phyloP scores from a whole-genome alignment of 2,329 filamentous ascomycete species.

The Dothideomycetes sp. region DNA sequence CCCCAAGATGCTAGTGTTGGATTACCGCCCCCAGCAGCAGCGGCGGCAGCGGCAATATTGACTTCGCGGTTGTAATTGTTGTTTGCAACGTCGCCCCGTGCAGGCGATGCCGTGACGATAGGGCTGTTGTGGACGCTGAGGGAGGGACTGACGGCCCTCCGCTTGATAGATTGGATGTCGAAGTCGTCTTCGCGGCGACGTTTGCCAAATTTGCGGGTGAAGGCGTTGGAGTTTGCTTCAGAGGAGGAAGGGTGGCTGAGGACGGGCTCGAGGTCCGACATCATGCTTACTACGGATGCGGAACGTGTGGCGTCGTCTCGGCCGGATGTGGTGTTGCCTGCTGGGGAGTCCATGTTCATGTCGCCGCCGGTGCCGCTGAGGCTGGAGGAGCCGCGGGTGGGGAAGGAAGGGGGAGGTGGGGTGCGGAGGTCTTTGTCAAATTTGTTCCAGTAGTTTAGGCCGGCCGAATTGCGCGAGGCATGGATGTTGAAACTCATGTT shows the following conservation, averaged over 20 bases:
- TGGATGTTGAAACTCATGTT: constrained; percentile 67
- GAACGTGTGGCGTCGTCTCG: constrained; percentile 1
- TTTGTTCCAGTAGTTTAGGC: constrained; percentile 66
- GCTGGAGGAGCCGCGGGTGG: constrained; percentile 26
- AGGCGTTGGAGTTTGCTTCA: neutral
- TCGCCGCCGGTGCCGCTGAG: constrained; percentile 50
- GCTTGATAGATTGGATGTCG: constrained; percentile 78
- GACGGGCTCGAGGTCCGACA: neutral
- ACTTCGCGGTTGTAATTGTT: neutral
- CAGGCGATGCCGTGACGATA: constrained; percentile 66
- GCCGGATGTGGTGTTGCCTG: neutral
- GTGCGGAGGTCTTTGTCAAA: constrained; percentile 57
- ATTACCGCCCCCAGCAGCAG: neutral
- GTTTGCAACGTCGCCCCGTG: constrained; percentile 23
- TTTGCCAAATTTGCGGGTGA: constrained; percentile 40
- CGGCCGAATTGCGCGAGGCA: constrained; percentile 59
- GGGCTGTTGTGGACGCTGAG: constrained; percentile 88
- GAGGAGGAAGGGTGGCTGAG: neutral
- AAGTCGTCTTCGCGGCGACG: constrained; percentile 86
- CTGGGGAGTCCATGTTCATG: constrained; percentile 60
- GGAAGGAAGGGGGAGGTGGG: constrained; percentile 49
- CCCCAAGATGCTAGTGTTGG: too few species aligned
- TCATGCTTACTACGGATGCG: constrained; percentile 7
- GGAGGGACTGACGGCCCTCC: constrained; percentile 80
- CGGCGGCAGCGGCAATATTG: neutral